A percentile compares a stretch with the other conserved stretches of the same genome.
Evolutionary conservation across 768 basidiomycete genomes (phyloP).

Genomic region (Hericium erinaceus): DNA sequence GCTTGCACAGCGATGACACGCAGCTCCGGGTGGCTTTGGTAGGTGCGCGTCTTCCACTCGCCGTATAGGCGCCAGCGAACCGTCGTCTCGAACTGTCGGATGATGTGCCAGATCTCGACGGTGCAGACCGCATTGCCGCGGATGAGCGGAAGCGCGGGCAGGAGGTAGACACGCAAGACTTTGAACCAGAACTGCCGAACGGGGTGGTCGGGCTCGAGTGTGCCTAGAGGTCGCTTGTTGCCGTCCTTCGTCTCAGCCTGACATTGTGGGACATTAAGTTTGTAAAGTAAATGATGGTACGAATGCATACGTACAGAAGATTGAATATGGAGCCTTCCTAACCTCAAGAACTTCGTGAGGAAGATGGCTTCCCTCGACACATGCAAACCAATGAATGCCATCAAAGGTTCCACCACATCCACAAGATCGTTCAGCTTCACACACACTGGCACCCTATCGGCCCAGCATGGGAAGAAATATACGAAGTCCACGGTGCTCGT

Average conservation of each 20-base stretch:
- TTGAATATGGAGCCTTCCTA: constrained; percentile 59
- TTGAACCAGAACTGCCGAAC: constrained; percentile 78
- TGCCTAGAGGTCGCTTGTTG: constrained; percentile 49
- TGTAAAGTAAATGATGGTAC: neutral
- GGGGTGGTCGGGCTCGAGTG: constrained; percentile 48
- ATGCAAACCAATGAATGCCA: constrained; percentile 74
- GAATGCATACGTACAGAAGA: constrained; percentile 34
- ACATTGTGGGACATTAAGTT: constrained; percentile 2
- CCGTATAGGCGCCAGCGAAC: constrained; percentile 89
- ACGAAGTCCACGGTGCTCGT: constrained; percentile 70
- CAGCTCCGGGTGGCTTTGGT: constrained; percentile 71
- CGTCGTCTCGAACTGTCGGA: constrained; percentile 68
- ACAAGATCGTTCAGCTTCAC: constrained; percentile 57
- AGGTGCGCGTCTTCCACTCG: constrained; percentile 78
- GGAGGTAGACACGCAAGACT: constrained; percentile 66
- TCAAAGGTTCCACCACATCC: constrained; percentile 67
- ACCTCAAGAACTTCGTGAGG: constrained; percentile 69
- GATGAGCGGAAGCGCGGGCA: constrained; percentile 82
- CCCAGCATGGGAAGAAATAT: constrained; percentile 89
- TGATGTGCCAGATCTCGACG: constrained; percentile 87
- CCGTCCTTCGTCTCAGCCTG: constrained; percentile 45
- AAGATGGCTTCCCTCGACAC: constrained; percentile 71
- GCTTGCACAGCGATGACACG: constrained; percentile 74
- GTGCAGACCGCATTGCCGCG: constrained; percentile 82
- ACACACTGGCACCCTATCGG: constrained; percentile 58